These are phyloP conservation scores for Yamadazyma friedrichii DNA, from an alignment of 1,139 yeast genomes.

Conservation along the genomic window DNA sequence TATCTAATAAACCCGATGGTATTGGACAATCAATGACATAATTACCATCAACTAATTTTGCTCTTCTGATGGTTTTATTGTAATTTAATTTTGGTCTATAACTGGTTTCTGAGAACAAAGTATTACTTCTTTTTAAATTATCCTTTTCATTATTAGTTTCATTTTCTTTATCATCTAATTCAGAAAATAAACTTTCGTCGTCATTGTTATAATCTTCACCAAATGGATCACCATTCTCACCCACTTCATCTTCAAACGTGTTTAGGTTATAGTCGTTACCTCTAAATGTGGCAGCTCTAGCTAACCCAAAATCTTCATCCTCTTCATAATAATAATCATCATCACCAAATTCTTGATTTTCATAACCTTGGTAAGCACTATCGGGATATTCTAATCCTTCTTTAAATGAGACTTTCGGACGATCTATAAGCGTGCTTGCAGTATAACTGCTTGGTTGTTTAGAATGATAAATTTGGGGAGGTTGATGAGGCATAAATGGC, in stretches of 20 bases:
- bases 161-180: slow-evolving; percentile 25
- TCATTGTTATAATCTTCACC: slow-evolving; percentile 45
- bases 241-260: slow-evolving; percentile 30
- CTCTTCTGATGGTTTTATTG: slow-evolving; percentile 49
- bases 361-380: slow-evolving; percentile 24
- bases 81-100: slow-evolving; percentile 44
- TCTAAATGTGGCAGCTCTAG: slow-evolving; percentile 22
- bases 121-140: slow-evolving; percentile 11
- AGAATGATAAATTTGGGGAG: slow-evolving; percentile 12
- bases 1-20: slow-evolving; percentile 55
- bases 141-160: neutral
- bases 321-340: slow-evolving; percentile 21
- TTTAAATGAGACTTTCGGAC: slow-evolving; percentile 32
- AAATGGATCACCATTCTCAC: slow-evolving; percentile 28
- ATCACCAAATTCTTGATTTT: slow-evolving; percentile 20
- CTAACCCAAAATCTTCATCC: slow-evolving; percentile 5
- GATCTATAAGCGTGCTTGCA: slow-evolving; percentile 23
- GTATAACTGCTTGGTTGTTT: slow-evolving; percentile 14
- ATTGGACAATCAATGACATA: slow-evolving; percentile 80
- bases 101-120: slow-evolving; percentile 30
- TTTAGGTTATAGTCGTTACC: slow-evolving; percentile 46
- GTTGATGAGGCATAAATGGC: slow-evolving; percentile 15
- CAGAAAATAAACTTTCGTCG: slow-evolving; percentile 45
- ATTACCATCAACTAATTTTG: slow-evolving; percentile 65
- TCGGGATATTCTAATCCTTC: slow-evolving; percentile 41